Evolutionary conservation across 192 early-diverging fungal genomes (phyloP).

Genomic region (Entomortierella chlamydospora): DNA sequence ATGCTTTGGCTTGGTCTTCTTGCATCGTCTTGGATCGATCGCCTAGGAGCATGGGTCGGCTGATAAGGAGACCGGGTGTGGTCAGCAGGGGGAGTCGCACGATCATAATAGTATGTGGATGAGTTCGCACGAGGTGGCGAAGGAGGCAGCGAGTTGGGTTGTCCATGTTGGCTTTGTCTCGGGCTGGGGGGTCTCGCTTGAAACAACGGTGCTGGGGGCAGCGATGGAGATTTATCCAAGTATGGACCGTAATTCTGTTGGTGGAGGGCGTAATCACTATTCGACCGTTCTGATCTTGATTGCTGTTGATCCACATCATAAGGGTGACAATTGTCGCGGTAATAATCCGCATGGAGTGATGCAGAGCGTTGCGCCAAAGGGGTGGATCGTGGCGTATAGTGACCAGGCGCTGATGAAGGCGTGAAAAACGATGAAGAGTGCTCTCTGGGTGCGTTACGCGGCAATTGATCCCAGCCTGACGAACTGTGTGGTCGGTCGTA

Average conservation of each 20-base stretch:
- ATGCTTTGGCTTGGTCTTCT: slow-evolving; percentile 26
- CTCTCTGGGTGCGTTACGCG: slow-evolving; percentile 4
- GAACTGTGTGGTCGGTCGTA: not conserved
- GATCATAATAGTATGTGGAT: slow-evolving; percentile 14
- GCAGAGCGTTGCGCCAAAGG: slow-evolving; percentile 25
- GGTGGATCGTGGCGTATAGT: slow-evolving; percentile 7
- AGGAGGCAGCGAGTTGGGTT: slow-evolving; percentile 4
- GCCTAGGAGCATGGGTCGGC: not conserved
- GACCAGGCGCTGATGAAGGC: not conserved
- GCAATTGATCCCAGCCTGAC: slow-evolving; percentile 3
- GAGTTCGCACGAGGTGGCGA: not conserved
- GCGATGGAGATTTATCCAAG: slow-evolving; percentile 30
- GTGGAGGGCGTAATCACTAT: slow-evolving; percentile 45
- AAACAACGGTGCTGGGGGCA: slow-evolving; percentile 24
- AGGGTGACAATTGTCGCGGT: slow-evolving; percentile 23
- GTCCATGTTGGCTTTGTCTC: not conserved
- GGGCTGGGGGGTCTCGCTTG: not conserved
- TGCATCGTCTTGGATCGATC: slow-evolving; percentile 22
- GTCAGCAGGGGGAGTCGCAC: not conserved
- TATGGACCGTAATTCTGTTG: slow-evolving; percentile 53
- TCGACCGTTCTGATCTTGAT: slow-evolving; percentile 17
- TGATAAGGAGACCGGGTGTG: slow-evolving; percentile 12
- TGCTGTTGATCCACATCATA: slow-evolving; percentile 13
- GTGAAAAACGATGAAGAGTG: not conserved
- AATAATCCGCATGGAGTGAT: not conserved